These are phyloP conservation scores for Mortierella sp. DNA, from an alignment of 371 early-diverging fungal species.

Conservation along the genomic window DNA sequence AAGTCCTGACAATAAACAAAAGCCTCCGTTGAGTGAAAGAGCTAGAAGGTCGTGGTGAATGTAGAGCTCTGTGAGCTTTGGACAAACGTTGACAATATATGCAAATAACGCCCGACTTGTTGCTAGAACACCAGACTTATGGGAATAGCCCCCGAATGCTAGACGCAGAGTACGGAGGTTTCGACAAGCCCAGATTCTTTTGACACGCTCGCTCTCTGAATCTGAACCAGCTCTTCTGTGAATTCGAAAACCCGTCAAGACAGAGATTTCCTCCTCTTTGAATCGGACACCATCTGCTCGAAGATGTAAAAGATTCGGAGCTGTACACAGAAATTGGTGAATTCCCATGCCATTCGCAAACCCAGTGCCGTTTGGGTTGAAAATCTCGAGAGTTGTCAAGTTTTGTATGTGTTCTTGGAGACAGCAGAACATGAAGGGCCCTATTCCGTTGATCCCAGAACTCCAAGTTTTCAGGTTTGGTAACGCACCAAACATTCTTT, in stretches of 20 bases:
- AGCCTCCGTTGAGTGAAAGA: background rate
- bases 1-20: constrained; percentile 1
- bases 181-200: background rate
- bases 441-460: too few relatives aligned
- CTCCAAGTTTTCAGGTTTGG: too few relatives aligned
- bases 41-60: background rate
- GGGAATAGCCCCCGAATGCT: background rate
- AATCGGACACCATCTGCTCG: background rate
- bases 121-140: too few relatives aligned
- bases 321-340: background rate
- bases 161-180: background rate
- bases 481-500: too few relatives aligned
- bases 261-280: background rate
- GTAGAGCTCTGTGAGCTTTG: background rate
- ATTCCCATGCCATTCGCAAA: too few relatives aligned
- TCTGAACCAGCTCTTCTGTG: too few relatives aligned
- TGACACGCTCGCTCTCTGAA: background rate
- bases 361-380: too few relatives aligned
- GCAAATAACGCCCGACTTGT: background rate
- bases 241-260: background rate
- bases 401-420: too few relatives aligned
- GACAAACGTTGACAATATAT: background rate
- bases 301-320: background rate
- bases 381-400: too few relatives aligned
- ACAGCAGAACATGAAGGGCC: too few relatives aligned